A percentile compares a stretch with the other conserved stretches of the same genome.
These are phyloP conservation scores for Cutaneotrichosporon sp. DNA, from an alignment of 1,284 basidiomycete species.

Conservation along the genomic window DNA sequence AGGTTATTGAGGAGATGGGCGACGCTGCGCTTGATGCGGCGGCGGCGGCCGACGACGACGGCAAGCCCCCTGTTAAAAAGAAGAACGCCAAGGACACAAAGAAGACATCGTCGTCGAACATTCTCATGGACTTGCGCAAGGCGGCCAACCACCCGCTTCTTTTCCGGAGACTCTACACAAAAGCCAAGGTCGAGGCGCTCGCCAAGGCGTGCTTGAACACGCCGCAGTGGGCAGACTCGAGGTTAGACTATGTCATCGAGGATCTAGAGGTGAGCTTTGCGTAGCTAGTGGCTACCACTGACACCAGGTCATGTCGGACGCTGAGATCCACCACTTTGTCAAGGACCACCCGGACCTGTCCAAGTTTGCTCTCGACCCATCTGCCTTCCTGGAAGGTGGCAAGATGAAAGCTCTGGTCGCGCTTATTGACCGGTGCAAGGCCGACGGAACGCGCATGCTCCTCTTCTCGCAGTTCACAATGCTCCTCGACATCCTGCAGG, in stretches of 20 bases:
- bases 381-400: slow-evolving; percentile 83
- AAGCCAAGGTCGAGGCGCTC: slow-evolving; percentile 70
- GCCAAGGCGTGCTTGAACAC: slow-evolving; percentile 85
- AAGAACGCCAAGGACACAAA: slow-evolving; percentile 64
- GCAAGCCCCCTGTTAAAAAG: slow-evolving; percentile 51
- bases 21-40: slow-evolving; percentile 55
- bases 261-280: slow-evolving; percentile 64
- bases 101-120: slow-evolving; percentile 61
- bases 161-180: slow-evolving; percentile 80
- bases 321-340: slow-evolving; percentile 77
- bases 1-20: slow-evolving; percentile 66
- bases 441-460: slow-evolving; percentile 75
- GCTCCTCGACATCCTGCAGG: slow-evolving; percentile 87
- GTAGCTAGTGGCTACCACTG: slow-evolving; percentile 23
- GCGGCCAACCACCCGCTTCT: slow-evolving; percentile 95
- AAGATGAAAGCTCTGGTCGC: slow-evolving; percentile 76
- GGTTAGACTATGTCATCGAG: slow-evolving; percentile 79
- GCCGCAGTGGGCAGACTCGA: slow-evolving; percentile 74
- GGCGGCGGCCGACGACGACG: slow-evolving; percentile 41
- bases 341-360: slow-evolving; percentile 74
- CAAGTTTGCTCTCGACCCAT: slow-evolving; percentile 71
- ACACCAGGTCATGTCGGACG: slow-evolving; percentile 82
- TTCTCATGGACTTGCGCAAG: slow-evolving; percentile 94
- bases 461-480: slow-evolving; percentile 98
- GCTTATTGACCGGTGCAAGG: slow-evolving; percentile 68